Evolutionary conservation across 805 yeast genomes (phyloP), one percentile per base, ranked within the genome.

Genomic region (Nematodospora valgi): DNA sequence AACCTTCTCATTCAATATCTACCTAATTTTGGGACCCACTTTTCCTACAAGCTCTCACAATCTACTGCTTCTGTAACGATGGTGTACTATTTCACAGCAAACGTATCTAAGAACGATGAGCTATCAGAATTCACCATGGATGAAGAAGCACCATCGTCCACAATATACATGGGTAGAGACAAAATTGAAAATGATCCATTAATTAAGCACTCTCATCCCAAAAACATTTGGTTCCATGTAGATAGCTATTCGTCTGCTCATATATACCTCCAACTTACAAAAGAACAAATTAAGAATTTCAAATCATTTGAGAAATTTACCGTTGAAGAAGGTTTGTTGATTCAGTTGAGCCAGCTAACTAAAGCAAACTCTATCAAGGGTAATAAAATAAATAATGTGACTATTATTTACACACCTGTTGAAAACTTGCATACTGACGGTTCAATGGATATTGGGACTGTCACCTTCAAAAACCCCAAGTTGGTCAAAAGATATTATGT

Each of bases 201-300:
- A 23, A 59, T 85, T 38, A 78, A 76, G 51, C 72, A 76, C 46
- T 85, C 89, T 1, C 71, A 74, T 41, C 78, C 77, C 17, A 74
- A 73, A 39, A 80, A 83, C 52, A 61, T 82, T 4, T 85, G 94
- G 91, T 85, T 86, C 50, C 94, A 84, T 55, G 87, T 82, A 6
- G 89, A 82, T 45, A 81, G 80, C 44, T 64, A 77, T 31, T 80
- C 87, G 4, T 79, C 87, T 28, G 93, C 89, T 0, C 95, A 86
- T 52, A 70, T 86, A 7, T 86, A 86, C 48, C 59, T 83, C 18
- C 72, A 86, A 37, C 56, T 80, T 14, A 61, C 68, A 2, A 51
- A 53, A 2, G 74, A 69, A 15, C 62, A 64, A 15, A 59, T 74
- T 54, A 73, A 67, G 4, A 61, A 60, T 17, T 51, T 52, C 27